phyloP scores from a whole-genome alignment of 1,284 basidiomycete genomes.

The Tilletia horrida region DNA sequence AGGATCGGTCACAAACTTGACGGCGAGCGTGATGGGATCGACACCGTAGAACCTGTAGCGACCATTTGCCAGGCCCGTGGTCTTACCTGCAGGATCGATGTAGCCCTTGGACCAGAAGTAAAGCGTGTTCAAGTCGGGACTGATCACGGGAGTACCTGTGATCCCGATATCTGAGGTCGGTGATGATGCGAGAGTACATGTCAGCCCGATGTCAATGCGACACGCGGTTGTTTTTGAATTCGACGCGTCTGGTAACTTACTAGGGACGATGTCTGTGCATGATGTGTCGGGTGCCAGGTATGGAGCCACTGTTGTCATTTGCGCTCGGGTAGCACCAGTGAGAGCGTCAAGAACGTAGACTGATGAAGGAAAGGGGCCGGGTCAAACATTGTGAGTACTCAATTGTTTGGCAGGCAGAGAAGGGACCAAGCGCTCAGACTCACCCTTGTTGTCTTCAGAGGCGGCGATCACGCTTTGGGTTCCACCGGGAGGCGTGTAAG shows the following conservation, averaged over 20 bases:
- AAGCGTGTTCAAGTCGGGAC: conserved; percentile 19
- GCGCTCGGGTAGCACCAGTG: conserved; percentile 14
- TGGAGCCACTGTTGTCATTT: not conserved
- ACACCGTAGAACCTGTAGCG: conserved; percentile 26
- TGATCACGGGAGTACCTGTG: conserved; percentile 25
- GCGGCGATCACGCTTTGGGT: conserved; percentile 20
- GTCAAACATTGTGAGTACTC: too few species aligned
- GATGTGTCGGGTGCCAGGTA: conserved; percentile 16
- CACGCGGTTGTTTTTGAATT: too few species aligned
- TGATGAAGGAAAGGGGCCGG: too few species aligned
- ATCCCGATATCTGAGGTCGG: conserved; percentile 20
- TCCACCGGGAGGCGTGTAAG: conserved; percentile 20
- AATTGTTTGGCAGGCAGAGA: too few species aligned
- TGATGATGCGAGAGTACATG: not conserved
- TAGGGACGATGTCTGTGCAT: conserved; percentile 20
- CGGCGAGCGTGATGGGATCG: conserved; percentile 20
- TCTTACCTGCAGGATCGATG: conserved; percentile 14
- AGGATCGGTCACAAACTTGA: conserved; percentile 22
- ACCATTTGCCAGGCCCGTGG: conserved; percentile 19
- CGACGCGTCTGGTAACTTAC: too few species aligned
- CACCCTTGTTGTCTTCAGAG: conserved; percentile 20
- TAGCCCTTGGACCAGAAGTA: conserved; percentile 25
- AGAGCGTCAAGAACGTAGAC: conserved; percentile 21
- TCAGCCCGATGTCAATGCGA: not conserved
- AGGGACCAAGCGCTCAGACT: too few species aligned